phyloP scores from a whole-genome alignment of 306 rosid species.

The Corylus avellana region DNA sequence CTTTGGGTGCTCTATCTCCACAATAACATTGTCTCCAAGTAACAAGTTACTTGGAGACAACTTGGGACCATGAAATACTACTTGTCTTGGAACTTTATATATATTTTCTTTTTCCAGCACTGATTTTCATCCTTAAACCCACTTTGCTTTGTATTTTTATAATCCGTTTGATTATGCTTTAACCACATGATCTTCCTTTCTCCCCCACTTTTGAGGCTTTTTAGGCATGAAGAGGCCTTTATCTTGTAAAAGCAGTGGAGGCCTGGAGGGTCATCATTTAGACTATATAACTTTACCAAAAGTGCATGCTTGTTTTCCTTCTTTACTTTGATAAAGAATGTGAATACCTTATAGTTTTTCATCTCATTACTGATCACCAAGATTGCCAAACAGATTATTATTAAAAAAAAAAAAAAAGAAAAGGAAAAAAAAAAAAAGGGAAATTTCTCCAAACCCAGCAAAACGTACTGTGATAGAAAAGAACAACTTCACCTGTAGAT shows the following conservation, averaged over 20 bases:
- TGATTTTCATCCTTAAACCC: conserved; percentile 35
- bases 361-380: background rate
- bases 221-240: conserved; percentile 37
- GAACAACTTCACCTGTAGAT: background rate
- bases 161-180: conserved; percentile 31
- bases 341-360: background rate
- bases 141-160: conserved; percentile 20
- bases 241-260: conserved; percentile 17
- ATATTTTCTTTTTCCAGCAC: conserved; percentile 17
- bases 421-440: no score
- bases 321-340: conserved; percentile 2
- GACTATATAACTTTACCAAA: conserved; percentile 16
- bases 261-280: conserved; percentile 34
- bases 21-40: no score
- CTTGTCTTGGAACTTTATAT: conserved; percentile 2
- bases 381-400: background rate
- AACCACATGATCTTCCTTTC: conserved; percentile 10
- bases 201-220: conserved; percentile 41
- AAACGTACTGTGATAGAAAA: background rate
- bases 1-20: no score
- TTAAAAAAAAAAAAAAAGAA: no score
- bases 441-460: background rate
- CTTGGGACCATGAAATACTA: conserved; percentile 25
- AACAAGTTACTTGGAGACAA: conserved; percentile 6
- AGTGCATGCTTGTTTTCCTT: conserved; percentile 10